Percentiles rank a stretch among this genome's conserved stretches.
Evolutionary conservation across 306 rosid species (phyloP).

Genomic region (Dicorynia guianensis): DNA sequence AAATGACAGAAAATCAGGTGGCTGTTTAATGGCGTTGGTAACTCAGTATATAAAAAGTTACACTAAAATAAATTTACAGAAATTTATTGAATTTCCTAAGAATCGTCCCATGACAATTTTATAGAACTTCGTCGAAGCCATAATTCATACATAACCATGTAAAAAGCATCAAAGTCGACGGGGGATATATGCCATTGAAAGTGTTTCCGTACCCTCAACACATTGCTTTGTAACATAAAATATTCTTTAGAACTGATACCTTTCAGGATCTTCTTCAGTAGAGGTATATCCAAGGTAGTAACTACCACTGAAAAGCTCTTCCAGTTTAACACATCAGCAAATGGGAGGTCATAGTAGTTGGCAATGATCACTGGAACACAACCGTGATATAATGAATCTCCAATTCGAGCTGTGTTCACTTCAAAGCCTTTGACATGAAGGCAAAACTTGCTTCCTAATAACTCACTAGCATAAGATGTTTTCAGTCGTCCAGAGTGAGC

Average conservation of each 20-base stretch:
- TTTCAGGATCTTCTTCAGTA: slow-evolving; percentile 66
- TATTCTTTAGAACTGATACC: slow-evolving; percentile 58
- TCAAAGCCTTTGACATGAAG: slow-evolving; percentile 89
- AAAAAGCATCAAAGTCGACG: slow-evolving; percentile 70
- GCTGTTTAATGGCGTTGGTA: background rate
- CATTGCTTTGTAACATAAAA: slow-evolving; percentile 58
- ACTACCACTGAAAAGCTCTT: slow-evolving; percentile 67
- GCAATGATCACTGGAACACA: slow-evolving; percentile 86
- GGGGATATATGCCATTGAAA: slow-evolving; percentile 85
- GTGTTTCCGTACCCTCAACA: slow-evolving; percentile 72
- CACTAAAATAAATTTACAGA: slow-evolving; percentile 13
- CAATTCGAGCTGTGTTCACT: slow-evolving; percentile 87
- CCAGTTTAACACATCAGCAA: slow-evolving; percentile 77
- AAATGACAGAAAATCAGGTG: background rate
- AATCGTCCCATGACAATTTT: slow-evolving; percentile 35
- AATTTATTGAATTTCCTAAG: background rate
- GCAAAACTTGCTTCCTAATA: slow-evolving; percentile 85
- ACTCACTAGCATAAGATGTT: slow-evolving; percentile 79
- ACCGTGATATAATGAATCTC: slow-evolving; percentile 81
- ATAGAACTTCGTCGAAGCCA: slow-evolving; percentile 83
- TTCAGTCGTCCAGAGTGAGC: slow-evolving; percentile 74
- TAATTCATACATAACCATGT: slow-evolving; percentile 85
- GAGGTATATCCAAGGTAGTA: slow-evolving; percentile 66
- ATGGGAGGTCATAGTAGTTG: slow-evolving; percentile 85
- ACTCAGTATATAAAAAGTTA: background rate